phyloP scores from a whole-genome alignment of 1,284 basidiomycete genomes.

The Meripilus lineatus region DNA sequence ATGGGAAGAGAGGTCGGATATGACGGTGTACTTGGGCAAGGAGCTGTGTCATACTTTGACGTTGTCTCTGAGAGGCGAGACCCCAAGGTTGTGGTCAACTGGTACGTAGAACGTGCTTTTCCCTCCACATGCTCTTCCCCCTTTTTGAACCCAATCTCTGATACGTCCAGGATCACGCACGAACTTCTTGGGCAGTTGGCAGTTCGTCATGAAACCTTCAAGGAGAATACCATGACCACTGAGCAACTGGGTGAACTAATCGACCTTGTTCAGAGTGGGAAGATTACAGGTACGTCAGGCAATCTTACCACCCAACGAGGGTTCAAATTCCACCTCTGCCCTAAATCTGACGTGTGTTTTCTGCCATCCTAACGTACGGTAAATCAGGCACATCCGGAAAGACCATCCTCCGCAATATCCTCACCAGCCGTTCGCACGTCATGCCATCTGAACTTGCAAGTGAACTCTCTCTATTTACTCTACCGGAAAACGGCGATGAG shows the following conservation, averaged over 20 bases:
- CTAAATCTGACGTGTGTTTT: constrained; percentile 1
- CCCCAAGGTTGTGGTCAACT: constrained; percentile 77
- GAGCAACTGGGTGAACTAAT: constrained; percentile 74
- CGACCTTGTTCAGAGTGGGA: constrained; percentile 63
- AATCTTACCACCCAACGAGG: constrained; percentile 4
- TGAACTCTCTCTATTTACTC: constrained; percentile 45
- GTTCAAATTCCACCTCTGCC: no score
- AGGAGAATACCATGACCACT: constrained; percentile 54
- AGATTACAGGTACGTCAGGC: constrained; percentile 58
- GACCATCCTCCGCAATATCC: constrained; percentile 59
- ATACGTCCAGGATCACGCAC: constrained; percentile 72
- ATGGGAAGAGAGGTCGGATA: constrained; percentile 54
- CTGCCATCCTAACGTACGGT: constrained; percentile 6
- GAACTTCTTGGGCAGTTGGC: constrained; percentile 79
- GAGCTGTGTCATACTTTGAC: constrained; percentile 76
- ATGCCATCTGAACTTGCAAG: constrained; percentile 42
- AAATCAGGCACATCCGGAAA: constrained; percentile 72
- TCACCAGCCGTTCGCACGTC: constrained; percentile 38
- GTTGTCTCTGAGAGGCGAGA: constrained; percentile 52
- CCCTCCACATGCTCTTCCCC: no score
- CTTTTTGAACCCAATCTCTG: not conserved
- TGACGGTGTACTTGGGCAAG: constrained; percentile 49
- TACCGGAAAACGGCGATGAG: constrained; percentile 30
- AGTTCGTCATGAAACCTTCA: constrained; percentile 55
- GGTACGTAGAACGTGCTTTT: constrained; percentile 46